phyloP scores from a whole-genome alignment of 116 monocot genomes.

The Posidonia oceanica region DNA sequence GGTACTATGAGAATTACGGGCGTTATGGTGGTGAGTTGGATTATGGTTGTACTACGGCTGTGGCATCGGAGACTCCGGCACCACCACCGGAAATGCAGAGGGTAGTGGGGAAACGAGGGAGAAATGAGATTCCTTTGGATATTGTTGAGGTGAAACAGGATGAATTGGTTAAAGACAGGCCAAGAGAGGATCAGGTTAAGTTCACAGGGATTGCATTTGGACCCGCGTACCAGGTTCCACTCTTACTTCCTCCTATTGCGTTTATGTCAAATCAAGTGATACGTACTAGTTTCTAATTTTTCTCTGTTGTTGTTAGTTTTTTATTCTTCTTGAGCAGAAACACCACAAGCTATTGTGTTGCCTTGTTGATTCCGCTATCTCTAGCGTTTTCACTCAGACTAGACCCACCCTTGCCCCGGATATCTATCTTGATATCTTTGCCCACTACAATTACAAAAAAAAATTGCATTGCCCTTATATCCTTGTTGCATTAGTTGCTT shows the following conservation, averaged over 20 bases:
- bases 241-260: background rate
- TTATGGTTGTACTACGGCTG: slow-evolving; percentile 8
- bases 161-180: slow-evolving; percentile 85
- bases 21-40: slow-evolving; percentile 14
- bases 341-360: too few relatives aligned
- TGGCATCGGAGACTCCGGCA: slow-evolving; percentile 3
- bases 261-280: background rate
- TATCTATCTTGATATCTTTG: too few relatives aligned
- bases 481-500: too few relatives aligned
- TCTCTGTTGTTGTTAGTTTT: background rate
- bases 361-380: too few relatives aligned
- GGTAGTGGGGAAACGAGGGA: slow-evolving; percentile 64
- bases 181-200: slow-evolving; percentile 63
- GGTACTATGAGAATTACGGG: slow-evolving; percentile 10
- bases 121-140: slow-evolving; percentile 49
- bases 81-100: slow-evolving; percentile 22
- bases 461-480: too few relatives aligned
- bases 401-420: too few relatives aligned
- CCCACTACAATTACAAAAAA: too few relatives aligned
- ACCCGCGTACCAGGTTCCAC: slow-evolving; percentile 77
- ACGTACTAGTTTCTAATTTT: background rate
- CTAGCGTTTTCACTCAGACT: too few relatives aligned
- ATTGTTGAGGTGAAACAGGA: slow-evolving; percentile 87
- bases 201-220: slow-evolving; percentile 84
- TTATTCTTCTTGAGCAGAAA: too few relatives aligned